Base-by-base conservation (phyloP, 208 protist species). In the Leishmania tropica region DNA sequence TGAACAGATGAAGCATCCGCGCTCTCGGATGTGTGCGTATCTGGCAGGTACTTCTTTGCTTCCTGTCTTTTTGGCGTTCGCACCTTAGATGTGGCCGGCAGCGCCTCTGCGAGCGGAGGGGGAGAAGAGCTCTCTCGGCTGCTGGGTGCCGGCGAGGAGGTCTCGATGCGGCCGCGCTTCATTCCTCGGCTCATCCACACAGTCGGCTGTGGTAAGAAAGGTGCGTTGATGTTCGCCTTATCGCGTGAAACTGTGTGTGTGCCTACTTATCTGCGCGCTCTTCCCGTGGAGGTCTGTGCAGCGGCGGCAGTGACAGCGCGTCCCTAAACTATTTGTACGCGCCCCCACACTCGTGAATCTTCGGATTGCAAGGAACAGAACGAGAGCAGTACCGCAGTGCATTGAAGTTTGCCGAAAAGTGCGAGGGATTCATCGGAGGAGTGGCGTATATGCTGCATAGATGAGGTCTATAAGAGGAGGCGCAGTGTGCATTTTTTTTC, bases 1-100 rank as follows among this genome's bases (percentile, higher is more conserved):
- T 83, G 72, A 4, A 6, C 45, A 17, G 77, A 80, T 8, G 68
- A 37, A 10, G 65, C 67, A 31, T 84, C 80, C 31, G 19, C 53
- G 35, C 70, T 62, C 42, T 81, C 83, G 3, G 71, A 8, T 37
- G 72, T 35, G 31, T 42, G 58, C 47, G 73, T 42, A 24, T 88
- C 77, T 13, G 81, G 73, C 13, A 85, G 37, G 35, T 82, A 80
- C 73, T 40, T 78, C 47, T 88, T 88, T 62, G 81, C 45, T 28
- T 73, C 78, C 6, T 28, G 42, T 7, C 78, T 73, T 45, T 68
- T 68, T 13, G 53, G 58, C 35, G 35, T 28, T 54, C 21, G 75
- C 21, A 35, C 45, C 37, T 64, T 19, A 53, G 75, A 17, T 10
- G 40, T 45, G 54, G 54, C 60, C 37, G 58, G 37, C 28, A 54